These are phyloP conservation scores for Ophiostoma australiae DNA, from an alignment of 2,329 filamentous ascomycete species.

Conservation along the genomic window DNA sequence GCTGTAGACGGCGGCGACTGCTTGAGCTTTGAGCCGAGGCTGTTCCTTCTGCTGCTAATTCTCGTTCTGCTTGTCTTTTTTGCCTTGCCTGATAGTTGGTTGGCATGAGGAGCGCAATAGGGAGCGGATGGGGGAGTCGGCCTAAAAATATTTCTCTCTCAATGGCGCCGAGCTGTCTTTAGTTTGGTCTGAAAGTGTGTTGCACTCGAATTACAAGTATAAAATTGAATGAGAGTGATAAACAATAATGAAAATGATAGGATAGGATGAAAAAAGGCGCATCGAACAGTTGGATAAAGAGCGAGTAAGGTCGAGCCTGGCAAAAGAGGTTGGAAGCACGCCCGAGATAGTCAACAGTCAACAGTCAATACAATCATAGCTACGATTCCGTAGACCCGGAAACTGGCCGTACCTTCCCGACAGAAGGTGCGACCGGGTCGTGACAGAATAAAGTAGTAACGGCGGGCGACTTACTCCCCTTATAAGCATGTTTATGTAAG, in stretches of 20 bases:
- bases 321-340: background rate
- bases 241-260: background rate
- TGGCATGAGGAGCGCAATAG: background rate
- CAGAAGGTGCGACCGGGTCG: background rate
- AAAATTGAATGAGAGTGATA: background rate
- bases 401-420: background rate
- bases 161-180: background rate
- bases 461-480: background rate
- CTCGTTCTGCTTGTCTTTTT: background rate
- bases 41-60: background rate
- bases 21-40: background rate
- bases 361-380: background rate
- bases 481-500: background rate
- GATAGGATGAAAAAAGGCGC: background rate
- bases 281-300: background rate
- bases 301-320: background rate
- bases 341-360: background rate
- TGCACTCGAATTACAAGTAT: background rate
- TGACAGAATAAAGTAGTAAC: background rate
- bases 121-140: background rate
- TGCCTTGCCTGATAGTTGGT: slow-evolving; percentile 2
- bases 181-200: background rate
- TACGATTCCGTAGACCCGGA: background rate
- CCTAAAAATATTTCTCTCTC: background rate
- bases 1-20: background rate